A percentile compares a stretch with the other conserved stretches of the same genome.
Evolutionary conservation across 257 asterid species (phyloP).

Genomic region (Fraxinus anomala): DNA sequence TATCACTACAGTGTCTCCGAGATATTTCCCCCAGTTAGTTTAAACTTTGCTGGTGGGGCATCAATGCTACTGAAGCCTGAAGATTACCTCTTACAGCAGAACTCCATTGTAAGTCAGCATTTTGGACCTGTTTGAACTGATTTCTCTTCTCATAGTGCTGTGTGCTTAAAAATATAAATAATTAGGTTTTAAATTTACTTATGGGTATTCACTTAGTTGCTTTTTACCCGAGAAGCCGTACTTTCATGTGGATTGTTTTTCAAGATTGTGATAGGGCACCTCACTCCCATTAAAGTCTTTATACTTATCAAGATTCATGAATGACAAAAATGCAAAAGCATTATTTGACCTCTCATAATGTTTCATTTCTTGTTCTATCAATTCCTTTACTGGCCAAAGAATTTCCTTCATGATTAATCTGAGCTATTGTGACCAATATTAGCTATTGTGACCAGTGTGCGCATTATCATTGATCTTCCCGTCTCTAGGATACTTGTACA

Average conservation of each 20-base stretch:
- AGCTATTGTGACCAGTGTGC: no score
- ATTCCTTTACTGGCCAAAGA: not conserved
- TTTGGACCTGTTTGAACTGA: not conserved
- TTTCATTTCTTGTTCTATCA: no score
- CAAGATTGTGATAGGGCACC: not conserved
- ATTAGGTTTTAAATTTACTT: not conserved
- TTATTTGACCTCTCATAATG: not conserved
- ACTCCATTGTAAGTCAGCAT: slow-evolving; percentile 68
- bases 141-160: not conserved
- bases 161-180: not conserved
- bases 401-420: not conserved
- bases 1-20: slow-evolving; percentile 56
- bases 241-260: not conserved
- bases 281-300: not conserved
- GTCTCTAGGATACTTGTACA: not conserved
- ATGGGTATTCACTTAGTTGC: not conserved
- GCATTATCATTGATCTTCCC: not conserved
- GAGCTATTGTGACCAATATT: not conserved
- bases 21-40: slow-evolving; percentile 72
- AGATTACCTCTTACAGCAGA: slow-evolving; percentile 95
- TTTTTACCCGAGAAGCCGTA: not conserved
- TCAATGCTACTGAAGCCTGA: slow-evolving; percentile 77
- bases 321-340: not conserved
- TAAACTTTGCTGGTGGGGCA: slow-evolving; percentile 87
- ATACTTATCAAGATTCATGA: not conserved